phyloP scores from a whole-genome alignment of 164 flowering plant species.

The Vitis rotundifolia region DNA sequence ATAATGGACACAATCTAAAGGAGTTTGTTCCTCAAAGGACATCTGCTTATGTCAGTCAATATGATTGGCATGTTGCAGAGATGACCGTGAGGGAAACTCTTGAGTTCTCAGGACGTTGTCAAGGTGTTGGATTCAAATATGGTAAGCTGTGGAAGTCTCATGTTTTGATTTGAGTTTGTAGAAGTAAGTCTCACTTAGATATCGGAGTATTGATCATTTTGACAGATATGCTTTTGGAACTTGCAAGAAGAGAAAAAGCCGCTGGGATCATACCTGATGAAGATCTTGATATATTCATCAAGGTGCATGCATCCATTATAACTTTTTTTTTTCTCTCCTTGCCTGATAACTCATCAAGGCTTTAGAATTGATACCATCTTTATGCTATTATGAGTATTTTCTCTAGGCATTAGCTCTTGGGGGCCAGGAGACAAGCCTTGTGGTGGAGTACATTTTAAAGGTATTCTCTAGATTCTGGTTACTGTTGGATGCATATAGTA shows the following conservation, averaged over 20 bases:
- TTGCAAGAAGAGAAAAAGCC: constrained; percentile 85
- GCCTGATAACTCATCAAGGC: neutral
- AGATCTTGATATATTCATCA: constrained; percentile 97
- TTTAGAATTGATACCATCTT: neutral
- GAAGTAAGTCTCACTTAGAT: neutral
- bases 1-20: constrained; percentile 70
- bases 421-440: constrained; percentile 73
- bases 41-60: constrained; percentile 89
- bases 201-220: constrained; percentile 4
- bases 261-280: constrained; percentile 89
- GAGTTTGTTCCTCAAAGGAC: constrained; percentile 90
- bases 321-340: neutral
- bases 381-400: neutral
- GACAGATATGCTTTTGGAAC: constrained; percentile 94
- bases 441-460: constrained; percentile 87
- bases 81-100: constrained; percentile 96
- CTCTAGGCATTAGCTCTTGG: constrained; percentile 77
- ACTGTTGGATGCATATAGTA: neutral
- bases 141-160: constrained; percentile 41
- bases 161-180: neutral
- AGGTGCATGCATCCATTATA: constrained; percentile 44
- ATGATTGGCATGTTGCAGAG: constrained; percentile 88
- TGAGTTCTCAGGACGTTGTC: constrained; percentile 84
- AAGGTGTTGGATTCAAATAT: constrained; percentile 87
- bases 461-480: constrained; percentile 38